A percentile compares a stretch with the other conserved stretches of the same genome.
These are phyloP conservation scores for Aureobasidium leucospermi DNA, from an alignment of 2,329 filamentous ascomycete species.

Conservation along the genomic window DNA sequence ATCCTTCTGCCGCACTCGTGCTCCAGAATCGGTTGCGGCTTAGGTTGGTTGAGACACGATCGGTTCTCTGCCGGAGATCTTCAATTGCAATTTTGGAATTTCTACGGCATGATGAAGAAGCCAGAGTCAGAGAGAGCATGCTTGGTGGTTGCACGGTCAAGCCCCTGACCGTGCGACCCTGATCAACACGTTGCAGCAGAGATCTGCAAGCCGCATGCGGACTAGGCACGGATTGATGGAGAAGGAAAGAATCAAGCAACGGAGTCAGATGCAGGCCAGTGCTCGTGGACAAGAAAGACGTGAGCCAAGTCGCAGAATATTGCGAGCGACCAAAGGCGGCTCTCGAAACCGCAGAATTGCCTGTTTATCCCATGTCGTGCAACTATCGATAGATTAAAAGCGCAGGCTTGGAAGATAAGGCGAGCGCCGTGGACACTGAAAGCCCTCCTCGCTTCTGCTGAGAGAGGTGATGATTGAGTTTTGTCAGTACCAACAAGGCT, in stretches of 20 bases:
- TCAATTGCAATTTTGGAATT: not conserved
- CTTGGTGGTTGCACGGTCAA: not conserved
- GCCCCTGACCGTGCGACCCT: slow-evolving; percentile 1
- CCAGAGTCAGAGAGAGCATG: not conserved
- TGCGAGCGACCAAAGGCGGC: not conserved
- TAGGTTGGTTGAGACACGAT: not conserved
- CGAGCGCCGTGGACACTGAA: not conserved
- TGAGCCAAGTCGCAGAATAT: slow-evolving; percentile 5
- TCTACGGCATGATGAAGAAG: not conserved
- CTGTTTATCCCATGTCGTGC: not conserved
- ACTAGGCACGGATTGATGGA: slow-evolving; percentile 1
- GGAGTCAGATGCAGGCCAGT: not conserved
- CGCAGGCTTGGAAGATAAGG: not conserved
- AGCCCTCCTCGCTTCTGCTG: not conserved
- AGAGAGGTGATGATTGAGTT: not conserved
- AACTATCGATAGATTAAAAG: not conserved
- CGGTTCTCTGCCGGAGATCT: not conserved
- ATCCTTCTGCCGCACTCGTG: not conserved
- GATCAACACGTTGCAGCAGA: slow-evolving; percentile 10
- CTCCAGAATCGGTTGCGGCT: not conserved
- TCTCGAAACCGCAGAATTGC: not conserved
- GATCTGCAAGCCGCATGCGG: slow-evolving; percentile 11
- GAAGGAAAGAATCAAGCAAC: not conserved
- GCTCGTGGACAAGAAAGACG: not conserved
- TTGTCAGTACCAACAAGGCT: not conserved